phyloP scores from a whole-genome alignment of 768 basidiomycete species.

The Tylopilus plumbeoviolaceoides region DNA sequence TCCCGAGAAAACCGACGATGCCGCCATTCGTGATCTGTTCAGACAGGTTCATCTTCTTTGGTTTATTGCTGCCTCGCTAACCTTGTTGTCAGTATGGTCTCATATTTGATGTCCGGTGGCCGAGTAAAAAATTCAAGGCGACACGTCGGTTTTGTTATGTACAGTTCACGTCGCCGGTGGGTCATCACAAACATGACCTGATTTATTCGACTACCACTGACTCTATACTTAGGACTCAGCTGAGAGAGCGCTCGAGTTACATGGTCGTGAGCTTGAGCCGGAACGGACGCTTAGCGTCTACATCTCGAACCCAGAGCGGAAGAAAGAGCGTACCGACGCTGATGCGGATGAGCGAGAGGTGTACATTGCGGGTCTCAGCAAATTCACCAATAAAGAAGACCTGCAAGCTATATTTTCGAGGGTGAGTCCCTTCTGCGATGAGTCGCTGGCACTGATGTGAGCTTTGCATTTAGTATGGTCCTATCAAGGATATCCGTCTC shows the following conservation, averaged over 20 bases:
- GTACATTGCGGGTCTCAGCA: slow-evolving; percentile 84
- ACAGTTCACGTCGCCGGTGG: slow-evolving; percentile 81
- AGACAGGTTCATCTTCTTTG: slow-evolving; percentile 49
- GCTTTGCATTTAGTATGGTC: slow-evolving; percentile 58
- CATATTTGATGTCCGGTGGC: slow-evolving; percentile 95
- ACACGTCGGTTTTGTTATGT: slow-evolving; percentile 93
- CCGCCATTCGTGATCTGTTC: slow-evolving; percentile 70
- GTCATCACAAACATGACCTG: slow-evolving; percentile 25
- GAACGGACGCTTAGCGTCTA: slow-evolving; percentile 69
- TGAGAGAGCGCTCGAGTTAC: slow-evolving; percentile 70
- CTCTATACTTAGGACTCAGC: slow-evolving; percentile 52
- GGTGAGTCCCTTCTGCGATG: slow-evolving; percentile 40
- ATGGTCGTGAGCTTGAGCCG: slow-evolving; percentile 71
- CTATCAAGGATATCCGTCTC: slow-evolving; percentile 77
- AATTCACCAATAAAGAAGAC: slow-evolving; percentile 72
- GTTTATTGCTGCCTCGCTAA: background rate
- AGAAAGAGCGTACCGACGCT: slow-evolving; percentile 85
- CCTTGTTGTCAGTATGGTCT: slow-evolving; percentile 64
- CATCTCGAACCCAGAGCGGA: slow-evolving; percentile 87
- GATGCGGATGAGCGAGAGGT: slow-evolving; percentile 81
- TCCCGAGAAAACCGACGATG: slow-evolving; percentile 79
- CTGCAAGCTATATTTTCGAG: slow-evolving; percentile 73
- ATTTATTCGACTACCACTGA: background rate
- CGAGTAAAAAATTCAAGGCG: slow-evolving; percentile 92
- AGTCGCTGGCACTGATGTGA: slow-evolving; percentile 3